A percentile compares a stretch with the other conserved stretches of the same genome.
phyloP scores from a whole-genome alignment of 1,139 yeast species.

The Protomyces lactucae-debilis region DNA sequence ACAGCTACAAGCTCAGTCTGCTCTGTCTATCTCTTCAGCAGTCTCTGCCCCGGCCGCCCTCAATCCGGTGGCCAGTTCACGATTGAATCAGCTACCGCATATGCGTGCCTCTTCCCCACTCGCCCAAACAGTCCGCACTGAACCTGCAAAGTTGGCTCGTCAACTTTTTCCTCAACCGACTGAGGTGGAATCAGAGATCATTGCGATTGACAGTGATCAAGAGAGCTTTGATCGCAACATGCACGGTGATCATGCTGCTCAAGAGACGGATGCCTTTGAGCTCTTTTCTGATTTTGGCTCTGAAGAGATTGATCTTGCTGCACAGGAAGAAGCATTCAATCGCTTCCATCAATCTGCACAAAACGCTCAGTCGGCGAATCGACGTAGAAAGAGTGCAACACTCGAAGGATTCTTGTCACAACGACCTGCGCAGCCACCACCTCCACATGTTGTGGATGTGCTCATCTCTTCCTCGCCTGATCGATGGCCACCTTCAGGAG shows the following conservation, averaged over 20 bases:
- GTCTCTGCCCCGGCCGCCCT: constrained; percentile 1
- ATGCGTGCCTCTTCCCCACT: background rate
- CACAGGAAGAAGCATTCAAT: background rate
- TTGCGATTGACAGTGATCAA: constrained; percentile 11
- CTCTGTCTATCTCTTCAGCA: background rate
- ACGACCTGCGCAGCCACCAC: background rate
- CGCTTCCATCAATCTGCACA: background rate
- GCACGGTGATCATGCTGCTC: background rate
- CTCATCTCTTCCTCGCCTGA: constrained; percentile 4
- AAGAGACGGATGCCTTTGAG: background rate
- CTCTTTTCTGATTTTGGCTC: background rate
- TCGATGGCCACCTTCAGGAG: background rate
- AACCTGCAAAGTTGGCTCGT: background rate
- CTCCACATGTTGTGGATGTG: background rate
- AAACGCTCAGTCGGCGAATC: background rate
- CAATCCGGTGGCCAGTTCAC: background rate
- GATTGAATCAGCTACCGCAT: background rate
- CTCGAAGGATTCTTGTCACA: background rate
- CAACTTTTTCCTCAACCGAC: background rate
- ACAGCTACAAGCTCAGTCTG: background rate
- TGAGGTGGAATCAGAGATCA: background rate
- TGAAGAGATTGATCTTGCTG: background rate
- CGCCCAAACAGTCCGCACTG: background rate
- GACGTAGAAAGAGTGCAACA: background rate
- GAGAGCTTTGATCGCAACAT: background rate